Evolutionary conservation across 306 rosid genomes (phyloP), one percentile per base, ranked within the genome.

Genomic region (Biancaea sappan): DNA sequence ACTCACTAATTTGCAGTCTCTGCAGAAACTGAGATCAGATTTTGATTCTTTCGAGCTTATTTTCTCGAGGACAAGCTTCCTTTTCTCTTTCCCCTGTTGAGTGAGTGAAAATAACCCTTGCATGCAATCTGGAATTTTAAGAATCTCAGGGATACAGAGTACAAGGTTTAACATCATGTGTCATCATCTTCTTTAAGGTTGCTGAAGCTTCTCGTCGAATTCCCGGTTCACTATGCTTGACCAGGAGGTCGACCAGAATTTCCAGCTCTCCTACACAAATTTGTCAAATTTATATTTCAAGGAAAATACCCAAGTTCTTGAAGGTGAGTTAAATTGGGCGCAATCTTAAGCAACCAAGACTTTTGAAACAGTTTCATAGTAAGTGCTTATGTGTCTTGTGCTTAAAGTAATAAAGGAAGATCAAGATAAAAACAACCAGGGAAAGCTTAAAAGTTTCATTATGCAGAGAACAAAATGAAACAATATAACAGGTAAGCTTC

Each of bases 191-290:
- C 1, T 7, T 43, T 43, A 57, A 24, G 50, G 68, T 80, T 73
- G 79, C 34, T 67, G 86, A 82, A 84, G 84, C 83, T 34, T 14
- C 19, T 86, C 62, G 59, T 69, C n/a, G 50, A 63, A 56, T 72
- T 66, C 19, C 43, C 57, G 37, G 7, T 18, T 73, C 26, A 31
- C 81, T 89, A 87, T 15, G 84, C 80, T 76, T 71, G 85, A 41
- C 97, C 97, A 26, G 97, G 97, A 12, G 92, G 92, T 76, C 88
- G 57, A 59, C 94, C 89, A 6, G 92, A 84, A 63, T 82, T 89
- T 58, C 94, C 91, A 22, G 94, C 84, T 85, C 87, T 85, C 88
- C 97, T 91, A 80, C 52, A 76, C 2, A 74, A 9, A 77, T 24
- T 5, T 60, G n/a, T 70, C 52, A 76, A 48, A 53, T 12, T 34